A percentile compares a stretch with the other conserved stretches of the same genome.
These are phyloP conservation scores for Tricholoma furcatifolium DNA, from an alignment of 768 basidiomycete genomes.

Conservation along the genomic window DNA sequence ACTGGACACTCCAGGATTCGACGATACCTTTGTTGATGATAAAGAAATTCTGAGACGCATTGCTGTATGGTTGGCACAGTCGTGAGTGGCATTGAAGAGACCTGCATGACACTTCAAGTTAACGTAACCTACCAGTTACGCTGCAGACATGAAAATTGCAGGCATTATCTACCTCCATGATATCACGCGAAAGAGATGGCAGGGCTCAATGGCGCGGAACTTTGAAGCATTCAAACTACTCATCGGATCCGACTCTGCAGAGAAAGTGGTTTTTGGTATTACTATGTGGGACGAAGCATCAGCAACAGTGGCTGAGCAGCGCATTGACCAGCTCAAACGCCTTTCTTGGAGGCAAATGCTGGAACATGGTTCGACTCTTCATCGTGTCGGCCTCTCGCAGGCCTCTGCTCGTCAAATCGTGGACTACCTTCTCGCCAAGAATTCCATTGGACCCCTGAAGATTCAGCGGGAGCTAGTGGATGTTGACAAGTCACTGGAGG, in stretches of 20 bases:
- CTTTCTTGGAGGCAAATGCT: background rate
- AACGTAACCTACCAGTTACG: background rate
- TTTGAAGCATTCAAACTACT: background rate
- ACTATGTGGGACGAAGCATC: background rate
- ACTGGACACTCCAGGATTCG: background rate
- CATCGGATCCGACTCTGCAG: background rate
- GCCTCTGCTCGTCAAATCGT: background rate
- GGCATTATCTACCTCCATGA: background rate
- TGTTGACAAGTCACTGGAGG: slow-evolving; percentile 3
- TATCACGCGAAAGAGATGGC: background rate
- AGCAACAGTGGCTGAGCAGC: background rate
- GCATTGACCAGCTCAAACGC: background rate
- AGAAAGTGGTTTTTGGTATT: background rate
- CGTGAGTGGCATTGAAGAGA: background rate
- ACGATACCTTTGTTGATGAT: background rate
- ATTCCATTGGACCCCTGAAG: slow-evolving; percentile 1
- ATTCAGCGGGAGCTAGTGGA: slow-evolving; percentile 21
- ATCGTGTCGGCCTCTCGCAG: background rate
- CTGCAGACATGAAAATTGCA: background rate
- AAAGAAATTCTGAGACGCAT: background rate
- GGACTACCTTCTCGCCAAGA: background rate
- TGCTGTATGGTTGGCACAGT: background rate
- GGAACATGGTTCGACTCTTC: background rate
- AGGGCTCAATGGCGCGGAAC: background rate
- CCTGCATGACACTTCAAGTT: background rate